A percentile compares a stretch with the other conserved stretches of the same genome.
Evolutionary conservation across 129 eudicot species (phyloP).

Genomic region (Arctium lappa): DNA sequence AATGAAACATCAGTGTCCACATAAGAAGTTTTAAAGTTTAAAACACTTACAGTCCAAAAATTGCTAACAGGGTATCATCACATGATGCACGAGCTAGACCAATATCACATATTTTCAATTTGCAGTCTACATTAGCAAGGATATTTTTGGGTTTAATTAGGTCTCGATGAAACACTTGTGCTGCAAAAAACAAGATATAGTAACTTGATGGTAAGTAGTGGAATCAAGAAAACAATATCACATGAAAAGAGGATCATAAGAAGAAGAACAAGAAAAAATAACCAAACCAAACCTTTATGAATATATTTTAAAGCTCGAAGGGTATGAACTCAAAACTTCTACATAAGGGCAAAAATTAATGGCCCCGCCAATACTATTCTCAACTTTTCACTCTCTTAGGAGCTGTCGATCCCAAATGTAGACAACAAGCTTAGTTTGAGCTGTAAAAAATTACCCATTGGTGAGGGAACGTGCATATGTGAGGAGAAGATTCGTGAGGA

Average conservation of each 20-base stretch:
- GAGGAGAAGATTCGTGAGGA: no score
- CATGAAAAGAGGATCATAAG: background rate
- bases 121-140: constrained; percentile 93
- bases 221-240: constrained; percentile 9
- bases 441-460: no score
- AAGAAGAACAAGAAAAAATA: background rate
- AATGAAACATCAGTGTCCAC: background rate
- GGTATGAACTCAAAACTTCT: no score
- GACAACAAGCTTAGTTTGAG: no score
- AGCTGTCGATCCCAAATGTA: no score
- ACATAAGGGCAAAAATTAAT: no score
- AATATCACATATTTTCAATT: constrained; percentile 86
- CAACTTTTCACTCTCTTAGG: no score
- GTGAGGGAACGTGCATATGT: no score
- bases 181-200: constrained; percentile 36
- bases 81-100: constrained; percentile 90
- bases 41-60: constrained; percentile 84
- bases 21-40: background rate
- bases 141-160: constrained; percentile 72
- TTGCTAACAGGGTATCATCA: constrained; percentile 82
- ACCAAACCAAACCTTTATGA: constrained; percentile 52
- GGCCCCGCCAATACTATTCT: no score
- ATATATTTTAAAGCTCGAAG: constrained; percentile 77
- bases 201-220: background rate
- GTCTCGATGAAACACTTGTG: constrained; percentile 78